Percentiles rank a stretch among this genome's conserved stretches.
Evolutionary conservation across 148 eudicot genomes (phyloP).

Genomic region (Vaccinium corymbosum): DNA sequence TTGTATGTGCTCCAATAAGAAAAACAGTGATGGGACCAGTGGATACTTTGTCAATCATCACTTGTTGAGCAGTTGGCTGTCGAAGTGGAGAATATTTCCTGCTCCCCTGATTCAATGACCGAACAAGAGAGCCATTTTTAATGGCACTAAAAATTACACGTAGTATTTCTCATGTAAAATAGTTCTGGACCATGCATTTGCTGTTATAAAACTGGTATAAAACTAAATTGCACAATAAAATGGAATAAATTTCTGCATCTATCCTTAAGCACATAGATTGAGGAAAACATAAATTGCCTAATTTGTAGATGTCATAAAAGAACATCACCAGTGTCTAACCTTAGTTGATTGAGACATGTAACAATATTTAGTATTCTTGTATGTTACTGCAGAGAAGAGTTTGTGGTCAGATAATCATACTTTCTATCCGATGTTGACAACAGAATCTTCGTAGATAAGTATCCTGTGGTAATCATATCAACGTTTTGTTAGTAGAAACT

Average conservation of each 20-base stretch:
- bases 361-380: background rate
- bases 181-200: background rate
- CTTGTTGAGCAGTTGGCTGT: constrained; percentile 78
- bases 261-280: background rate
- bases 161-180: background rate
- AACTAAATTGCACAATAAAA: background rate
- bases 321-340: background rate
- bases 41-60: constrained; percentile 66
- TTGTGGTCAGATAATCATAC: too few relatives aligned
- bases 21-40: constrained; percentile 68
- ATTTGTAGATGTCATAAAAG: background rate
- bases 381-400: too few relatives aligned
- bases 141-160: background rate
- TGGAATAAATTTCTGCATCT: background rate
- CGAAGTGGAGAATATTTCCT: constrained; percentile 60
- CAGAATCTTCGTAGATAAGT: background rate
- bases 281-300: background rate
- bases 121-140: background rate
- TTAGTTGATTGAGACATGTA: background rate
- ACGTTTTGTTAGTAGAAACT: background rate
- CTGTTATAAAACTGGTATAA: background rate
- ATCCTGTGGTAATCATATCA: background rate
- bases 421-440: background rate
- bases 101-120: constrained; percentile 47
- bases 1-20: constrained; percentile 66